Conservation (phyloP, 1,284 basidiomycete genomes). For the Sporisorium scitamineum region DNA sequence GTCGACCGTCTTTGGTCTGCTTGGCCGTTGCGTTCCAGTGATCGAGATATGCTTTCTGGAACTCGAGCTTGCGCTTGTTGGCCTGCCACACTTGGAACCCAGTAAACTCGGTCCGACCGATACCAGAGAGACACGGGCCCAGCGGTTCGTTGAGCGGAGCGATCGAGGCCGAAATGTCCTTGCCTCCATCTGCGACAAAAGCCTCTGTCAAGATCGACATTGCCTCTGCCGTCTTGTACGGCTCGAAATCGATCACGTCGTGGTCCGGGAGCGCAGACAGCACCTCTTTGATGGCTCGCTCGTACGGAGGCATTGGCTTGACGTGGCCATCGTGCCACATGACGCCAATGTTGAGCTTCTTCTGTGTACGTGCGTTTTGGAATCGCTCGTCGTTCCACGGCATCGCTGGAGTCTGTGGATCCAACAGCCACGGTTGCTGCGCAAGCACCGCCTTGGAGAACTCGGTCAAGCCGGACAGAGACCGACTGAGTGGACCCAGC, state of each 20-base stretch:
- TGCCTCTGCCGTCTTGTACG: slow-evolving; percentile 51
- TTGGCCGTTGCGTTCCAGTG: slow-evolving; percentile 74
- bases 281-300: slow-evolving; percentile 66
- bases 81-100: slow-evolving; percentile 76
- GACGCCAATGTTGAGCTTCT: slow-evolving; percentile 63
- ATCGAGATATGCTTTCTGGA: slow-evolving; percentile 73
- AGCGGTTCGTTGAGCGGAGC: slow-evolving; percentile 59
- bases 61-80: slow-evolving; percentile 68
- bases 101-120: slow-evolving; percentile 46
- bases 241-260: slow-evolving; percentile 53
- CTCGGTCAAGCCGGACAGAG: slow-evolving; percentile 75
- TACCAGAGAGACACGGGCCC: slow-evolving; percentile 30
- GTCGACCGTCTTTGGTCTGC: slow-evolving; percentile 73
- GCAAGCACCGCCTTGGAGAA: slow-evolving; percentile 77
- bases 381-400: slow-evolving; percentile 77
- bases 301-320: slow-evolving; percentile 68
- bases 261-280: slow-evolving; percentile 60
- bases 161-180: slow-evolving; percentile 49
- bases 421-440: slow-evolving; percentile 77
- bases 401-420: slow-evolving; percentile 76
- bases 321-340: slow-evolving; percentile 70
- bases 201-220: slow-evolving; percentile 62
- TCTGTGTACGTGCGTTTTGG: slow-evolving; percentile 68
- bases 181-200: slow-evolving; percentile 59
- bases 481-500: slow-evolving; percentile 78